A percentile compares a stretch with the other conserved stretches of the same genome.
Conservation (phyloP, 202 grass and related monocot species). For the Setaria viridis region DNA sequence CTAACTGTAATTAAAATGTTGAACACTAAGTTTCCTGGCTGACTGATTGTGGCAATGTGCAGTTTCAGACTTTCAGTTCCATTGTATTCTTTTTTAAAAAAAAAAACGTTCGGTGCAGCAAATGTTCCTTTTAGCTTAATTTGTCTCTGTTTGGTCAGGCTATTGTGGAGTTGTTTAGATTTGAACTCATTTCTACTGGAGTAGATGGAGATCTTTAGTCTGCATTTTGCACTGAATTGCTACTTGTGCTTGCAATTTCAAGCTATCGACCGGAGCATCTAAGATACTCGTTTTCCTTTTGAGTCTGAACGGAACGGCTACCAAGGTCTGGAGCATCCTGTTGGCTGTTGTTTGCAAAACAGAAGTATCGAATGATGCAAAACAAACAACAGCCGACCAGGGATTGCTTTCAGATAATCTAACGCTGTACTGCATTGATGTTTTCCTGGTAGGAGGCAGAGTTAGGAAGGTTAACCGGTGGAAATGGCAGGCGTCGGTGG, state of each 20-base stretch:
- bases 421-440: neutral
- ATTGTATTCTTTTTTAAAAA: neutral
- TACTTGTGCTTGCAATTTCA: neutral
- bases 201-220: neutral
- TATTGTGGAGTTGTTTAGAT: neutral
- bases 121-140: neutral
- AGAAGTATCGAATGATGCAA: neutral
- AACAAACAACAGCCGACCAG: neutral
- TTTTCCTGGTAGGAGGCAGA: neutral
- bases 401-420: neutral
- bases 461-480: slow-evolving; percentile 27
- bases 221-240: neutral
- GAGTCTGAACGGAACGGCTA: neutral
- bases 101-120: neutral
- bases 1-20: slow-evolving; percentile 41
- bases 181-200: neutral
- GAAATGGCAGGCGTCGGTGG: slow-evolving; percentile 53
- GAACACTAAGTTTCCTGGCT: neutral
- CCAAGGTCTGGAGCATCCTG: neutral
- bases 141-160: neutral
- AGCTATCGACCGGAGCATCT: neutral
- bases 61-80: slow-evolving; percentile 4
- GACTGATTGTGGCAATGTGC: slow-evolving; percentile 21
- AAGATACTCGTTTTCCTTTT: neutral
- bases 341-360: neutral